A percentile compares a stretch with the other conserved stretches of the same genome.
These are phyloP conservation scores for Acanthamoeba culbertsoni DNA, from an alignment of 208 protist species.

Conservation along the genomic window DNA sequence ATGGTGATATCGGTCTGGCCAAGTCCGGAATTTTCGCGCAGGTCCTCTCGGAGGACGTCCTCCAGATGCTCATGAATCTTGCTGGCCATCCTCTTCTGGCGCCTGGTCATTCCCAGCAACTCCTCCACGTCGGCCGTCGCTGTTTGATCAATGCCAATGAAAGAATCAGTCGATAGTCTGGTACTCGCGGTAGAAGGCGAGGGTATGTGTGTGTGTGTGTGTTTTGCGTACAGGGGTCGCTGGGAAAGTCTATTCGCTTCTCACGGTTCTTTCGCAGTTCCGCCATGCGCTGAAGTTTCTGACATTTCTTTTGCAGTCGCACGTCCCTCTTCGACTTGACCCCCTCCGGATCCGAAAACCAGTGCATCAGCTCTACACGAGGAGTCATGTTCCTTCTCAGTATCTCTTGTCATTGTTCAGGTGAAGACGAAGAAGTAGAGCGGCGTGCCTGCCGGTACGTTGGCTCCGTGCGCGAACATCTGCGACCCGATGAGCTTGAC, in stretches of 20 bases:
- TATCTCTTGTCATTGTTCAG: neutral
- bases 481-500: neutral
- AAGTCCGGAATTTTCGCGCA: neutral
- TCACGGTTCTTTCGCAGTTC: constrained; percentile 4
- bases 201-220: no score
- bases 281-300: constrained; percentile 8
- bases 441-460: neutral
- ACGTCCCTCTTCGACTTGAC: neutral
- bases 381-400: neutral
- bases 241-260: neutral
- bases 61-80: constrained; percentile 13
- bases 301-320: neutral
- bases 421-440: neutral
- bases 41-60: neutral
- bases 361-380: neutral
- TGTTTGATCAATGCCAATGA: neutral
- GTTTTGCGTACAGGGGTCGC: neutral
- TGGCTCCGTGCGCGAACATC: neutral
- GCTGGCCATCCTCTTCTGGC: neutral
- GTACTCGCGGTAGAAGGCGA: neutral
- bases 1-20: neutral
- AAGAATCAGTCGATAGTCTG: neutral
- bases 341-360: constrained; percentile 4
- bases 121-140: neutral
- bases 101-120: neutral